A percentile compares a stretch with the other conserved stretches of the same genome.
Evolutionary conservation across 2,329 filamentous ascomycete species (phyloP).

Genomic region (Dendrostoma leiphaemia): DNA sequence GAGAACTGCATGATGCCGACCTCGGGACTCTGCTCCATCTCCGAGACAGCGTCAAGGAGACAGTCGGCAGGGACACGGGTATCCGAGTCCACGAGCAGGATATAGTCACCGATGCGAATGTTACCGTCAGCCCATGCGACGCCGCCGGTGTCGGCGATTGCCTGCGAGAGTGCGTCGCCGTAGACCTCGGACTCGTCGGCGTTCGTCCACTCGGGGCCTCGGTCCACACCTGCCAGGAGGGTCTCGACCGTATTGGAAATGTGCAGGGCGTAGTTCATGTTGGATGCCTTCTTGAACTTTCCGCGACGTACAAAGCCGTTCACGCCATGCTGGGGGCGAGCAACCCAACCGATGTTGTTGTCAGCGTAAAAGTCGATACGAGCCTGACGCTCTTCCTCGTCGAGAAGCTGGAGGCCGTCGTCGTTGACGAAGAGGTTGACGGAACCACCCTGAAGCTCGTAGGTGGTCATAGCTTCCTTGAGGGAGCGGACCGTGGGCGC

Average conservation of each 20-base stretch:
- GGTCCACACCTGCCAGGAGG: slow-evolving; percentile 56
- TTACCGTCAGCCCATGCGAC: slow-evolving; percentile 82
- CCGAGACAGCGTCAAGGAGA: slow-evolving; percentile 73
- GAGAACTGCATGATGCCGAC: slow-evolving; percentile 78
- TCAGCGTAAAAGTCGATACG: slow-evolving; percentile 60
- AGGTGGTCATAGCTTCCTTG: slow-evolving; percentile 74
- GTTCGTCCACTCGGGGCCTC: slow-evolving; percentile 63
- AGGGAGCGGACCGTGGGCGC: slow-evolving; percentile 74
- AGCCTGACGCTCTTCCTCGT: slow-evolving; percentile 44
- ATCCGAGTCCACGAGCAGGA: slow-evolving; percentile 75
- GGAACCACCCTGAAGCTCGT: slow-evolving; percentile 74
- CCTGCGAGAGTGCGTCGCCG: slow-evolving; percentile 60
- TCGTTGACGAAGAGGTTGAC: slow-evolving; percentile 78
- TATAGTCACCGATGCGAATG: slow-evolving; percentile 82
- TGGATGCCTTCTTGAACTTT: slow-evolving; percentile 70
- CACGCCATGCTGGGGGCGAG: slow-evolving; percentile 59
- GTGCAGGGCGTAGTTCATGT: slow-evolving; percentile 71
- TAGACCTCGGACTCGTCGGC: slow-evolving; percentile 67
- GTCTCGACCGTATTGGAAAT: slow-evolving; percentile 70
- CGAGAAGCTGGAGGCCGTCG: slow-evolving; percentile 69
- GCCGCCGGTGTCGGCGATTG: slow-evolving; percentile 61
- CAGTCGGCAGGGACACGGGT: slow-evolving; percentile 77
- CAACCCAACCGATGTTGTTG: slow-evolving; percentile 68
- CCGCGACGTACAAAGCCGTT: slow-evolving; percentile 54
- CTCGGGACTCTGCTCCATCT: slow-evolving; percentile 77